These are phyloP conservation scores for Liquidambar formosana DNA, from an alignment of 164 flowering plant species.

Conservation along the genomic window DNA sequence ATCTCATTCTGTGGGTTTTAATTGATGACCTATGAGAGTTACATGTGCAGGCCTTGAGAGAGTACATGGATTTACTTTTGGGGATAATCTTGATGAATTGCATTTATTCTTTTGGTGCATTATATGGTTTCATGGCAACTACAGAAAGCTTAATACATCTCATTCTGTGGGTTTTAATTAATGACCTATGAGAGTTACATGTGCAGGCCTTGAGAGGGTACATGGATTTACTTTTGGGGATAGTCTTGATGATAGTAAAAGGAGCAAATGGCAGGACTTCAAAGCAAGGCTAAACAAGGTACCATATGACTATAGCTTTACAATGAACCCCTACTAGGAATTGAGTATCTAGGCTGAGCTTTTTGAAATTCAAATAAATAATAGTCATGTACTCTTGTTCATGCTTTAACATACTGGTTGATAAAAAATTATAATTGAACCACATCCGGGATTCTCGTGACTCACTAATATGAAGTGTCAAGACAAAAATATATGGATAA, in stretches of 20 bases:
- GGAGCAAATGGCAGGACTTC: constrained; percentile 77
- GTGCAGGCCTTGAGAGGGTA: constrained; percentile 78
- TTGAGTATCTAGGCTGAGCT: neutral
- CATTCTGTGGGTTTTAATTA: neutral
- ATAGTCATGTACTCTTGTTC: too few species aligned
- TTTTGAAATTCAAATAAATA: too few species aligned
- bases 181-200: constrained; percentile 11
- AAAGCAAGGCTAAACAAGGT: constrained; percentile 64
- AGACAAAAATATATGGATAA: too few species aligned
- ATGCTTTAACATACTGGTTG: too few species aligned
- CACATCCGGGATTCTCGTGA: too few species aligned
- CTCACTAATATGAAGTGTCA: too few species aligned
- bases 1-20: neutral
- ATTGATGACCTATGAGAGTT: neutral
- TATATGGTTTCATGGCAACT: neutral
- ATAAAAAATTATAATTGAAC: too few species aligned
- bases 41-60: constrained; percentile 73
- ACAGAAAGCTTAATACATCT: neutral
- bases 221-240: constrained; percentile 95
- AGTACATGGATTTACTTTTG: constrained; percentile 84
- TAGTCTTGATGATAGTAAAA: constrained; percentile 67
- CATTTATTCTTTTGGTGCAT: neutral
- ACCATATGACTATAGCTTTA: neutral
- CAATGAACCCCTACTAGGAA: neutral
- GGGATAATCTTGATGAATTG: constrained; percentile 93